phyloP scores from a whole-genome alignment of 1,284 basidiomycete genomes.

The Tremellales sp. region DNA sequence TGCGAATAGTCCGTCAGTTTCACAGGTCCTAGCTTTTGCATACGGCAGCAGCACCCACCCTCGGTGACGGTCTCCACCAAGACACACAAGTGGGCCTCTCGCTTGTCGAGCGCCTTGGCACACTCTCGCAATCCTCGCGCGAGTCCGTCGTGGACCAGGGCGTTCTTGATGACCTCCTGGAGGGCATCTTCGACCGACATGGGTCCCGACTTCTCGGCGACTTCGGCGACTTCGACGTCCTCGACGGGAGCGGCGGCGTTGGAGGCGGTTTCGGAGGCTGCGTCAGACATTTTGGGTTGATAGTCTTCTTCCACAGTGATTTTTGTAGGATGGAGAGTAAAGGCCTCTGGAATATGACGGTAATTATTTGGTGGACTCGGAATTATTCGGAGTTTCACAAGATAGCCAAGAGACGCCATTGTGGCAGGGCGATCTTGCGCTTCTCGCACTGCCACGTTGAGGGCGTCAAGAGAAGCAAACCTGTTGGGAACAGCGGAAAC shows the following conservation, averaged over 20 bases:
- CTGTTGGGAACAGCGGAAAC: too few species aligned
- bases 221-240: conserved; percentile 63
- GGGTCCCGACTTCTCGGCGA: conserved; percentile 86
- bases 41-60: conserved; percentile 40
- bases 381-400: too few species aligned
- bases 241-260: conserved; percentile 57
- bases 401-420: too few species aligned
- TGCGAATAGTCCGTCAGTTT: conserved; percentile 7
- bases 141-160: conserved; percentile 95
- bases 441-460: too few species aligned
- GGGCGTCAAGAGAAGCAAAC: too few species aligned
- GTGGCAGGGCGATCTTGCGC: too few species aligned
- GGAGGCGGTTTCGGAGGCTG: conserved; percentile 85
- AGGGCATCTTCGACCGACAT: conserved; percentile 97
- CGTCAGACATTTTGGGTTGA: conserved; percentile 82
- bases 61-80: conserved; percentile 99
- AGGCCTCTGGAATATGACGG: too few species aligned
- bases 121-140: conserved; percentile 96
- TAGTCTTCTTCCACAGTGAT: conserved; percentile 50
- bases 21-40: not conserved
- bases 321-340: too few species aligned
- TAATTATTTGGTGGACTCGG: too few species aligned
- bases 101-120: conserved; percentile 97
- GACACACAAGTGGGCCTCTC: conserved; percentile 97
- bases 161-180: conserved; percentile 76